Evolutionary conservation across 345 rosid genomes (phyloP).

Genomic region (Salix udensis): DNA sequence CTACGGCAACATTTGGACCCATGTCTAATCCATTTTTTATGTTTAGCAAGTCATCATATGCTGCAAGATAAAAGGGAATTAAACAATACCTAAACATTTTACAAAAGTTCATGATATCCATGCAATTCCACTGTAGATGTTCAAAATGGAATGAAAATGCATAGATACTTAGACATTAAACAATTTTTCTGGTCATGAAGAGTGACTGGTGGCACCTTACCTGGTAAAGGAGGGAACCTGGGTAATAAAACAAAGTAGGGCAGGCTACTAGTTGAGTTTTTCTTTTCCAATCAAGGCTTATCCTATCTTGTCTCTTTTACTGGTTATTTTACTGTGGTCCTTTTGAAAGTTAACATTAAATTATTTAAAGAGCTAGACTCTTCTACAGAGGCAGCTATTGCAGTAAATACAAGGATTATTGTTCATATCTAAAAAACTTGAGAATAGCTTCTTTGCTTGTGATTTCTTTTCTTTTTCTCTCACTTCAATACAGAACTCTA

Average conservation of each 20-base stretch:
- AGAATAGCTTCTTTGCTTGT: background rate
- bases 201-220: background rate
- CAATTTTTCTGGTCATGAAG: background rate
- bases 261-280: background rate
- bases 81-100: background rate
- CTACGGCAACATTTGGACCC: constrained; percentile 56
- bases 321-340: background rate
- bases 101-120: background rate
- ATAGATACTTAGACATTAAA: background rate
- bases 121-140: background rate
- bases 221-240: background rate
- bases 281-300: background rate
- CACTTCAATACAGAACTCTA: background rate
- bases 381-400: background rate
- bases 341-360: no score
- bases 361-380: background rate
- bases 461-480: background rate
- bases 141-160: background rate
- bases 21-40: constrained; percentile 54
- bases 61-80: constrained; percentile 30
- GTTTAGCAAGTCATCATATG: constrained; percentile 48
- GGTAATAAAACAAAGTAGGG: background rate
- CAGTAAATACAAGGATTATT: background rate
- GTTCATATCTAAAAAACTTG: background rate
- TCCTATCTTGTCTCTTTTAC: background rate